Conservation (phyloP, 2,329 filamentous ascomycete species). For the Bisporella sp. region DNA sequence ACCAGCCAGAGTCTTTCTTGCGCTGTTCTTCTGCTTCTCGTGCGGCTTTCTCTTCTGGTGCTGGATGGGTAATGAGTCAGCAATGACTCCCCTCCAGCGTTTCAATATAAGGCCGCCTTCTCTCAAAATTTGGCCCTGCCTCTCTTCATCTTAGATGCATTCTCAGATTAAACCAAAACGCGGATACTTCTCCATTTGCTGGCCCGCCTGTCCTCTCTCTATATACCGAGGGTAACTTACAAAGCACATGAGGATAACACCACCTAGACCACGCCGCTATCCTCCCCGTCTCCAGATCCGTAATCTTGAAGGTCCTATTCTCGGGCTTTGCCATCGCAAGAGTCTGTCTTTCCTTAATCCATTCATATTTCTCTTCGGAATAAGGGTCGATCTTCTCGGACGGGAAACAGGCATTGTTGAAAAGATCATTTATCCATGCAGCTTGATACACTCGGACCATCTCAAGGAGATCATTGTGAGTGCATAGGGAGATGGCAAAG, state of each 20-base stretch:
- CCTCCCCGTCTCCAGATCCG: slow-evolving; percentile 13
- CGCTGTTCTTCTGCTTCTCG: slow-evolving; percentile 1
- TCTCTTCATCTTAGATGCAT: too few relatives aligned
- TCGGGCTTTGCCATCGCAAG: not conserved
- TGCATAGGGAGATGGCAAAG: slow-evolving; percentile 15
- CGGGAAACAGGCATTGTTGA: slow-evolving; percentile 23
- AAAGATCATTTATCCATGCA: slow-evolving; percentile 19
- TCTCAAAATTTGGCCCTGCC: too few relatives aligned
- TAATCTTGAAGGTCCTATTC: not conserved
- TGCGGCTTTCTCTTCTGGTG: slow-evolving; percentile 1
- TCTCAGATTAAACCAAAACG: too few relatives aligned
- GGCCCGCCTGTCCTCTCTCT: too few relatives aligned
- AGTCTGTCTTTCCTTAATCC: slow-evolving; percentile 17
- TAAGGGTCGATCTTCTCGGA: slow-evolving; percentile 1
- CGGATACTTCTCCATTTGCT: too few relatives aligned
- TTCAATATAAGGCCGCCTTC: too few relatives aligned
- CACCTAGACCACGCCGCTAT: slow-evolving; percentile 21
- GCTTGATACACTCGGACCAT: slow-evolving; percentile 26
- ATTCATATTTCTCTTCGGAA: slow-evolving; percentile 9
- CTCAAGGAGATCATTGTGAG: slow-evolving; percentile 23
- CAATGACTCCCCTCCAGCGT: too few relatives aligned
- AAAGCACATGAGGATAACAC: slow-evolving; percentile 27
- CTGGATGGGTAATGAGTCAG: slow-evolving; percentile 1
- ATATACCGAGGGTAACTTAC: not conserved
- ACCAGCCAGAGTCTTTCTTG: not conserved